Percentiles rank a stretch among this genome's conserved stretches.
Conservation (phyloP, 176 grass and related monocot species). For the Triticum dicoccoides region DNA sequence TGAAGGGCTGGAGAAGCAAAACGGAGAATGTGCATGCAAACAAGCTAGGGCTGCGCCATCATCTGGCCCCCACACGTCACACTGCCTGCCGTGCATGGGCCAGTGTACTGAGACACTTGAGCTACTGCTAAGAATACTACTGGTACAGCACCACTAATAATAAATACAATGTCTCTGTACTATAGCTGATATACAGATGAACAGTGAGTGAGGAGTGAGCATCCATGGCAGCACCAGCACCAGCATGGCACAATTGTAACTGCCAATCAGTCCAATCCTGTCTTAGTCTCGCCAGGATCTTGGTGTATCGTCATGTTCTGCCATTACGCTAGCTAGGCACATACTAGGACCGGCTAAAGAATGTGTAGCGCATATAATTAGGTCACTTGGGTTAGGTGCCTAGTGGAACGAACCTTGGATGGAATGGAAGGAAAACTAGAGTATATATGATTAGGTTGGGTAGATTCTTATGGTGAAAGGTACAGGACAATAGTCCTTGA, state of each 20-base stretch:
- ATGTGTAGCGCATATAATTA: background rate
- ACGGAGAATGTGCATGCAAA: background rate
- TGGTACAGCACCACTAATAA: background rate
- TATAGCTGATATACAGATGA: background rate
- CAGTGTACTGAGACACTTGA: constrained; percentile 50
- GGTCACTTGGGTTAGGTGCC: no score
- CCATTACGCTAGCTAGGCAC: background rate
- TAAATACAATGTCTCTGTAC: background rate
- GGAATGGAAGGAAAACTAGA: no score
- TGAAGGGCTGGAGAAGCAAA: background rate
- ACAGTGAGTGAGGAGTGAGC: background rate
- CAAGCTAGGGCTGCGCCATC: constrained; percentile 41
- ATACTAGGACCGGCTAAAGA: background rate
- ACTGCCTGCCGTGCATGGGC: constrained; percentile 31
- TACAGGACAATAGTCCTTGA: background rate
- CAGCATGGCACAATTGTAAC: background rate
- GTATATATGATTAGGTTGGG: background rate
- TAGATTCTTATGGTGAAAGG: constrained; percentile 29
- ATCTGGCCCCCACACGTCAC: constrained; percentile 28
- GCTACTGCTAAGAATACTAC: constrained; percentile 28
- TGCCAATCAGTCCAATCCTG: background rate
- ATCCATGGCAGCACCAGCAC: background rate
- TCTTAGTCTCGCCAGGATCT: constrained; percentile 18
- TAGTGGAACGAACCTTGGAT: no score
- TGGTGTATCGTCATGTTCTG: background rate